phyloP scores from a whole-genome alignment of 176 grass and related monocot genomes.

The Carex myosuroides region DNA sequence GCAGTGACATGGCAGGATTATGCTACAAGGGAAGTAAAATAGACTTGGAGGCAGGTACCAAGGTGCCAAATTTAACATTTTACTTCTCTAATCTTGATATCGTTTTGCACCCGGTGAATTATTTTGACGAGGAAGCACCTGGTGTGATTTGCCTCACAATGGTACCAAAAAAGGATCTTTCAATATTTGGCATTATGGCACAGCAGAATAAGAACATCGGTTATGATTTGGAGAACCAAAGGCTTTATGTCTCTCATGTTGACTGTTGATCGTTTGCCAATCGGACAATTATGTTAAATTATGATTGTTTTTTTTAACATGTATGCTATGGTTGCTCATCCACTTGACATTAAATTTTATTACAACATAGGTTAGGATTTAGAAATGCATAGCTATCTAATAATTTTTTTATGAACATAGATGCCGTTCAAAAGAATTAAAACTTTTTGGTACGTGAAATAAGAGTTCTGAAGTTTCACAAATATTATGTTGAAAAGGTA shows the following conservation, averaged over 20 bases:
- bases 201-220: constrained; percentile 19
- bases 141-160: constrained; percentile 15
- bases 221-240: constrained; percentile 25
- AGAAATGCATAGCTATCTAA: background rate
- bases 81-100: constrained; percentile 5
- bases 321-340: background rate
- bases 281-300: background rate
- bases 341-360: background rate
- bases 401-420: background rate
- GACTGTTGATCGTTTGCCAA: background rate
- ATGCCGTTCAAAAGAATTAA: background rate
- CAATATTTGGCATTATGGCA: constrained; percentile 9
- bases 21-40: constrained; percentile 11
- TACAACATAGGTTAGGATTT: background rate
- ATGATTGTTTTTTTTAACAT: background rate
- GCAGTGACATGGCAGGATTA: constrained; percentile 5
- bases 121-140: background rate
- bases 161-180: background rate
- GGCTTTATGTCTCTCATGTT: constrained; percentile 4
- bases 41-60: background rate
- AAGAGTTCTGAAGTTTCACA: background rate
- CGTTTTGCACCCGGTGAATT: background rate
- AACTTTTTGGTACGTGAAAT: background rate
- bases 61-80: constrained; percentile 17
- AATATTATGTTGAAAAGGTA: background rate